phyloP scores from a whole-genome alignment of 257 asterid species.

The Parsonsia alboflavescens region DNA sequence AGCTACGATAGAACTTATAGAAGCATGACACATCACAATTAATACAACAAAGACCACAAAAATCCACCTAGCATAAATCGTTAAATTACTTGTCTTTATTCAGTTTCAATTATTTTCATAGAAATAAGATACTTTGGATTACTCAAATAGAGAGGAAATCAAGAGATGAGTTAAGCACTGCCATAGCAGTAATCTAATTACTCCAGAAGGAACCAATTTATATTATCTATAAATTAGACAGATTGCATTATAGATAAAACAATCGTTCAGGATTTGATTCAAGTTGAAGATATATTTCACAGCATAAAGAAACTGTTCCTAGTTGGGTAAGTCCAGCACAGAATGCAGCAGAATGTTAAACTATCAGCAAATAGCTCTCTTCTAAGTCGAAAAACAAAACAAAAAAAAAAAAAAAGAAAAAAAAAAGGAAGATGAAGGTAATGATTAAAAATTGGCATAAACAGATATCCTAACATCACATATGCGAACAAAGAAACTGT shows the following conservation, averaged over 20 bases:
- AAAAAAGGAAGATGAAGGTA: not conserved
- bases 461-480: not conserved
- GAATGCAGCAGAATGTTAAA: not conserved
- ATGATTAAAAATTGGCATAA: not conserved
- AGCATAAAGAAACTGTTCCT: not conserved
- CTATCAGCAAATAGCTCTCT: not conserved
- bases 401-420: too few relatives aligned
- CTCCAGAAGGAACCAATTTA: not conserved
- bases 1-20: not conserved
- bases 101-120: not conserved
- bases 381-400: conserved; percentile 5
- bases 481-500: not conserved
- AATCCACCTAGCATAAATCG: not conserved
- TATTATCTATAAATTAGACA: not conserved
- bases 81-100: not conserved
- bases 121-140: not conserved
- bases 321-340: conserved; percentile 1
- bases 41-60: not conserved
- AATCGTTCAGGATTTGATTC: not conserved
- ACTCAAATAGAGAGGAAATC: not conserved
- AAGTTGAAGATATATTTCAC: not conserved
- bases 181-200: not conserved
- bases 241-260: not conserved
- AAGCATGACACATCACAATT: not conserved
- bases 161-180: not conserved